Conservation (phyloP, 148 eudicot species). For the Nepenthes gracilis region DNA sequence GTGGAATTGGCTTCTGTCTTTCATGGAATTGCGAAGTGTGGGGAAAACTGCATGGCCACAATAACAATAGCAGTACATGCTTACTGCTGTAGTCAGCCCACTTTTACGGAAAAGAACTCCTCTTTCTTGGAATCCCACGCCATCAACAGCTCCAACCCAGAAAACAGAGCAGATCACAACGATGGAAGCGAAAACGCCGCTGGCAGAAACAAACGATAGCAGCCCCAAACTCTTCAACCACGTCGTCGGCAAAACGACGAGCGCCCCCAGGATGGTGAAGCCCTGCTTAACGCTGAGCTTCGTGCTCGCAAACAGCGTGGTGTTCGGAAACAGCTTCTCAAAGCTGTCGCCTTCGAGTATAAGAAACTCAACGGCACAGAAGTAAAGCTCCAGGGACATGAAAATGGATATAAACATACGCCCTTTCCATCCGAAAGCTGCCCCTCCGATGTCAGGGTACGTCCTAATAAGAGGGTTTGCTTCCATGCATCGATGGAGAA, state of each 20-base stretch:
- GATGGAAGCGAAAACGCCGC: slow-evolving; percentile 39
- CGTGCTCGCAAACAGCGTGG: slow-evolving; percentile 11
- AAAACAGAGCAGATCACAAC: slow-evolving; percentile 26
- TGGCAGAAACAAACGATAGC: slow-evolving; percentile 42
- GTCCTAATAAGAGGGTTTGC: slow-evolving; percentile 21
- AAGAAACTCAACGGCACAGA: slow-evolving; percentile 34
- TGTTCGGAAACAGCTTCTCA: slow-evolving; percentile 22
- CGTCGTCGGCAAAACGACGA: slow-evolving; percentile 40
- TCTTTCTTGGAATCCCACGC: slow-evolving; percentile 36
- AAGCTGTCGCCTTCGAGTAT: slow-evolving; percentile 48
- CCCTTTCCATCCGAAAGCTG: slow-evolving; percentile 37
- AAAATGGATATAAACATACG: slow-evolving; percentile 22
- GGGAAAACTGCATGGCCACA: slow-evolving; percentile 60
- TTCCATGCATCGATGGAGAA: slow-evolving; percentile 33
- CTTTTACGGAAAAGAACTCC: slow-evolving; percentile 25
- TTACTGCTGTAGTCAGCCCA: slow-evolving; percentile 43
- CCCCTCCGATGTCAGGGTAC: slow-evolving; percentile 39
- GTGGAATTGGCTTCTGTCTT: slow-evolving; percentile 39
- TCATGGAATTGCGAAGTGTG: slow-evolving; percentile 45
- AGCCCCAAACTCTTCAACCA: slow-evolving; percentile 36
- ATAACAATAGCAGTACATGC: slow-evolving; percentile 56
- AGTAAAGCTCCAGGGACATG: slow-evolving; percentile 28
- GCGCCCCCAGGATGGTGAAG: slow-evolving; percentile 25
- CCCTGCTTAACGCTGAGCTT: slow-evolving; percentile 23
- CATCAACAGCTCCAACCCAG: slow-evolving; percentile 40